Conservation (phyloP, 106 monocot species). For the Dendrobium nobile region DNA sequence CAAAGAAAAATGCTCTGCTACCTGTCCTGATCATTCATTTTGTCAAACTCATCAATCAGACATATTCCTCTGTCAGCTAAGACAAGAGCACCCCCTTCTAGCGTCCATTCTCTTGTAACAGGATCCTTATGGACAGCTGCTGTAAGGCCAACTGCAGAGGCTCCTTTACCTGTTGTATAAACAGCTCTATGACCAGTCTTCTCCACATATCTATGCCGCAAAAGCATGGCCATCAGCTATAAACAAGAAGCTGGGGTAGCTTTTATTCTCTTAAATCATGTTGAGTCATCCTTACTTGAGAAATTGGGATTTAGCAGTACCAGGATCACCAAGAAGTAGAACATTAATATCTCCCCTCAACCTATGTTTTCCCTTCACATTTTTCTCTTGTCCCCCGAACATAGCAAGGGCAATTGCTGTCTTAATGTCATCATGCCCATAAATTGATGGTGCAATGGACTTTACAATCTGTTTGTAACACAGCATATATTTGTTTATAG, state of each 20-base stretch:
- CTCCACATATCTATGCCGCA: conserved; percentile 72
- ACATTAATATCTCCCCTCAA: conserved; percentile 96
- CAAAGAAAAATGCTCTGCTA: conserved; percentile 10
- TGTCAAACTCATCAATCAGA: conserved; percentile 98
- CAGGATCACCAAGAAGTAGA: conserved; percentile 98
- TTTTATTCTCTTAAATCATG: not conserved
- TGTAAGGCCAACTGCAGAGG: conserved; percentile 96
- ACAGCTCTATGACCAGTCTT: conserved; percentile 98
- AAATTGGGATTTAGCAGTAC: conserved; percentile 99
- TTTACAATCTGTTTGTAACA: conserved; percentile 66
- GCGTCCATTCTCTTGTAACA: conserved; percentile 97
- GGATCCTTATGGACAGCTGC: conserved; percentile 99
- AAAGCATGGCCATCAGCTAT: not conserved
- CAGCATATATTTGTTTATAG: not conserved
- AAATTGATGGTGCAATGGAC: conserved; percentile 97
- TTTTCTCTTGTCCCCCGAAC: conserved; percentile 99
- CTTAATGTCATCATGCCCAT: conserved; percentile 98
- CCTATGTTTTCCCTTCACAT: conserved; percentile 95
- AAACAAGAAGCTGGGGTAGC: not conserved
- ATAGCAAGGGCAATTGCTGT: conserved; percentile 95
- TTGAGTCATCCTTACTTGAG: conserved; percentile 67
- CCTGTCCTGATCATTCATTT: conserved; percentile 99
- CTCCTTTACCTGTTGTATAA: conserved; percentile 98
- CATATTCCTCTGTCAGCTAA: conserved; percentile 97
- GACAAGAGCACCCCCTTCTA: conserved; percentile 99